phyloP scores from a whole-genome alignment of 23 red algal genomes.

The Gracilaria domingensis region DNA sequence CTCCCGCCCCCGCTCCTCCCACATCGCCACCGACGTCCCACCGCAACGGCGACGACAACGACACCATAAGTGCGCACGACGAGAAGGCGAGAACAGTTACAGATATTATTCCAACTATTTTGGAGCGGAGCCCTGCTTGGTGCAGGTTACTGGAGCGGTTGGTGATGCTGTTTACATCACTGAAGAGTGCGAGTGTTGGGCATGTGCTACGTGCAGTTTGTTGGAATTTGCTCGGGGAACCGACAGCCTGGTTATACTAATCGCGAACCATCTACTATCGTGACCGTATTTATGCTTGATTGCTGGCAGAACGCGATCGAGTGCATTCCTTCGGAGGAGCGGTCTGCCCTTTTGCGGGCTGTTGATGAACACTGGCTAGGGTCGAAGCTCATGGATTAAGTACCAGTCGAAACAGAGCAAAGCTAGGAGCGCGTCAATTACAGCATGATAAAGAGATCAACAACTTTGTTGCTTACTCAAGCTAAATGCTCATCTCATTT shows the following conservation, averaged over 20 bases:
- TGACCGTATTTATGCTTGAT: slow-evolving; percentile 31
- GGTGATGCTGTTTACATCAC: slow-evolving; percentile 25
- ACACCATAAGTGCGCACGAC: slow-evolving; percentile 49
- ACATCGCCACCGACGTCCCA: too few relatives aligned
- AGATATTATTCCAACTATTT: slow-evolving; percentile 14
- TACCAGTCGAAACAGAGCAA: neutral
- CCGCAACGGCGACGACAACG: too few relatives aligned
- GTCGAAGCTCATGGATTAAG: slow-evolving; percentile 29
- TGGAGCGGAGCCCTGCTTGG: slow-evolving; percentile 30
- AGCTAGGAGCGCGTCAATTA: neutral
- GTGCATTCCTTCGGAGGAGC: slow-evolving; percentile 9
- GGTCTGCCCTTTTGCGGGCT: slow-evolving; percentile 16
- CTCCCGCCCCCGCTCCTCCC: too few relatives aligned
- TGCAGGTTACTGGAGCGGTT: neutral
- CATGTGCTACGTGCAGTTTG: slow-evolving; percentile 37
- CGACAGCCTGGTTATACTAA: neutral
- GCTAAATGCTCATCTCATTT: too few relatives aligned
- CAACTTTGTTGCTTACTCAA: neutral
- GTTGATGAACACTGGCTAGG: slow-evolving; percentile 41
- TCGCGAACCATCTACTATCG: neutral
- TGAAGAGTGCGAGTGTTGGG: slow-evolving; percentile 46
- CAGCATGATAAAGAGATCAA: neutral
- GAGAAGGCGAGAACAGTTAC: slow-evolving; percentile 30
- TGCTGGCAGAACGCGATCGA: slow-evolving; percentile 7
- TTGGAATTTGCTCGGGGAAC: slow-evolving; percentile 20